Base-by-base conservation (phyloP, 148 eudicot genomes). In the Arctostaphylos glauca region DNA sequence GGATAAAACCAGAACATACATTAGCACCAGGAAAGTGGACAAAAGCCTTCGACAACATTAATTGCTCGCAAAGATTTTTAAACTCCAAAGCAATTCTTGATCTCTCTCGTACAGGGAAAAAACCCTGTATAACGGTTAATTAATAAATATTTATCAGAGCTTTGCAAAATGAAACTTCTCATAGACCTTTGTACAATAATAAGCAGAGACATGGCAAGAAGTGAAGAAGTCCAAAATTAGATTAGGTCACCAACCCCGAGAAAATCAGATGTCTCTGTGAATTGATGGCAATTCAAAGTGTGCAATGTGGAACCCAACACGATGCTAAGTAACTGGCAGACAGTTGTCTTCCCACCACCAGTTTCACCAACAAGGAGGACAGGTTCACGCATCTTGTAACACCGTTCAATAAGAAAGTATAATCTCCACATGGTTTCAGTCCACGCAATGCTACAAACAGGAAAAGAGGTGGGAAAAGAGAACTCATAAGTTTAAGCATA, bases 281-380 rank as follows among this genome's bases (percentile, higher is more conserved):
- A 94, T 84, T 94, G 99, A 82, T 96, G 99, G 89, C 99, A 94
- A 82, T 96, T 96, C 83, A 96, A 85, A 76, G 93, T 90, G 81
- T 94, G 98, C 72, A 96, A 85, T 56, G 87, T 89, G 81, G 93
- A 86, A 3, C 87, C 84, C 81, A 93, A 86, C 83, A 91, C 86
- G 84, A 82, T 71, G 87, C 99, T 94, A 80, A 96, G 89, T 85
- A 94, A 70, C 87, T 94, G 99, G 78, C 98, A 93, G 82, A 91
- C 98, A 56, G 99, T 96, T 7, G 99, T 96, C 86, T 96, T 96
- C 83, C 99, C 99, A 76, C 96, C 98, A 83, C 99, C 99, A 48
- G 99, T 96, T 89, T 96, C 99, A 81, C 99, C 99, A 54, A 96
- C 93, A 86, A 96, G 98, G 77, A 96, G 91, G 66, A 96, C 99